These are phyloP conservation scores for Neonectria faginata DNA, from an alignment of 2,329 filamentous ascomycete species.

Conservation along the genomic window DNA sequence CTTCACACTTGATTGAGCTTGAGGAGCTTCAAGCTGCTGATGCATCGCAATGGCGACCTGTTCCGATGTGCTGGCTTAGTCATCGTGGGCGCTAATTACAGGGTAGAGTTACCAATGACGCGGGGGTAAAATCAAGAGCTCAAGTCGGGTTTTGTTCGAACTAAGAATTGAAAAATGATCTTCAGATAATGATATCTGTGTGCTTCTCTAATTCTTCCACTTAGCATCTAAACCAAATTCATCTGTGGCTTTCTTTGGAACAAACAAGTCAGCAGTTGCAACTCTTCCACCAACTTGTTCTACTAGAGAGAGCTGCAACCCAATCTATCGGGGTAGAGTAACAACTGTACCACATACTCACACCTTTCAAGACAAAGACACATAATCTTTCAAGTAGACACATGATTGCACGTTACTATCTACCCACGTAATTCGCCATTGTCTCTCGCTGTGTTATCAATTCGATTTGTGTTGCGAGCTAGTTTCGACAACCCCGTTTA, in stretches of 20 bases:
- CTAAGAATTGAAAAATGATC: too few species aligned
- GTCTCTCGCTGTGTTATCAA: not conserved
- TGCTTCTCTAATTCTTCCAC: too few species aligned
- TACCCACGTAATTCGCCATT: not conserved
- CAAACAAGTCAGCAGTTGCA: not conserved
- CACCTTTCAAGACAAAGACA: too few species aligned
- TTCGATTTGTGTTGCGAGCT: not conserved
- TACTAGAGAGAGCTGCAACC: too few species aligned
- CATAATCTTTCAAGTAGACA: too few species aligned
- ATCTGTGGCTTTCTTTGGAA: too few species aligned
- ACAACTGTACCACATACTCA: too few species aligned
- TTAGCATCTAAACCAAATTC: too few species aligned
- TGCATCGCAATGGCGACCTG: constrained; percentile 46
- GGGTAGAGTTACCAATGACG: constrained; percentile 6
- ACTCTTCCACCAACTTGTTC: too few species aligned
- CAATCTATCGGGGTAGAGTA: too few species aligned
- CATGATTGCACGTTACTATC: too few species aligned
- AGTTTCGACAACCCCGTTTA: not conserved
- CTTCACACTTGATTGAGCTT: constrained; percentile 42
- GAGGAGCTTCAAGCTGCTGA: constrained; percentile 31
- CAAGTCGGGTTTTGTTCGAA: not conserved
- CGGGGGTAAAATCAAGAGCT: not conserved
- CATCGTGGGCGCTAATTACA: constrained; percentile 28
- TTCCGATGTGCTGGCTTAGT: constrained; percentile 43
- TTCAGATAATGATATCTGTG: too few species aligned